phyloP scores from a whole-genome alignment of 2,329 filamentous ascomycete species.

The Dactylellina parvicollis region DNA sequence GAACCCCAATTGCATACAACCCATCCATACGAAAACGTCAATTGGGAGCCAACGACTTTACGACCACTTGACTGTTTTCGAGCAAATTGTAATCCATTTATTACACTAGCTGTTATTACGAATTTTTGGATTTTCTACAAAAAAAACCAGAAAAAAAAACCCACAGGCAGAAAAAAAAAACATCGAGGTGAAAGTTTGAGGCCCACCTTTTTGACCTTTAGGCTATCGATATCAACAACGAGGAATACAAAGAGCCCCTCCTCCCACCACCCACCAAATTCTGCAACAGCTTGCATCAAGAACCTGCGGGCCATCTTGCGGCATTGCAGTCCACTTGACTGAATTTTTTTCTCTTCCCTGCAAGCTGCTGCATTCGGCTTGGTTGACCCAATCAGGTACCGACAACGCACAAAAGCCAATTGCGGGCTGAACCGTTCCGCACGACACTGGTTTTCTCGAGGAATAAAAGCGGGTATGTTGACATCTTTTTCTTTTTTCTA shows the following conservation, averaged over 20 bases:
- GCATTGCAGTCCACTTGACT: slow-evolving; percentile 51
- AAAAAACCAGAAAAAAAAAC: slow-evolving; percentile 33
- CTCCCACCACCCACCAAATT: slow-evolving; percentile 17
- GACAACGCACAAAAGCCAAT: slow-evolving; percentile 54
- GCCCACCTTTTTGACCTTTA: slow-evolving; percentile 14
- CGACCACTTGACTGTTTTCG: slow-evolving; percentile 13
- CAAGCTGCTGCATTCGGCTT: slow-evolving; percentile 54
- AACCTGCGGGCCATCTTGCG: slow-evolving; percentile 53
- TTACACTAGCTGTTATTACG: neutral
- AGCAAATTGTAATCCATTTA: slow-evolving; percentile 18
- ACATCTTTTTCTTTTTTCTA: slow-evolving; percentile 33
- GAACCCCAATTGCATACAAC: slow-evolving; percentile 35
- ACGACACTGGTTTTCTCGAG: slow-evolving; percentile 40
- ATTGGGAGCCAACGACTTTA: slow-evolving; percentile 34
- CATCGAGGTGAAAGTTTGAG: slow-evolving; percentile 22
- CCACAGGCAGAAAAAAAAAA: slow-evolving; percentile 4
- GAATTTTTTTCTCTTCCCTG: slow-evolving; percentile 50
- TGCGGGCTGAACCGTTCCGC: slow-evolving; percentile 54
- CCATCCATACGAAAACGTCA: slow-evolving; percentile 27
- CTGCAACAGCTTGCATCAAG: slow-evolving; percentile 46
- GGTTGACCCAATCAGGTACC: slow-evolving; percentile 54
- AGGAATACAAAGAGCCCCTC: slow-evolving; percentile 46
- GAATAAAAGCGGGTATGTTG: slow-evolving; percentile 46
- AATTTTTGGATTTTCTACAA: slow-evolving; percentile 21
- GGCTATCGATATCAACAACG: slow-evolving; percentile 52